Evolutionary conservation across 768 basidiomycete genomes (phyloP).

Genomic region (Xerocomellus dryophilus): DNA sequence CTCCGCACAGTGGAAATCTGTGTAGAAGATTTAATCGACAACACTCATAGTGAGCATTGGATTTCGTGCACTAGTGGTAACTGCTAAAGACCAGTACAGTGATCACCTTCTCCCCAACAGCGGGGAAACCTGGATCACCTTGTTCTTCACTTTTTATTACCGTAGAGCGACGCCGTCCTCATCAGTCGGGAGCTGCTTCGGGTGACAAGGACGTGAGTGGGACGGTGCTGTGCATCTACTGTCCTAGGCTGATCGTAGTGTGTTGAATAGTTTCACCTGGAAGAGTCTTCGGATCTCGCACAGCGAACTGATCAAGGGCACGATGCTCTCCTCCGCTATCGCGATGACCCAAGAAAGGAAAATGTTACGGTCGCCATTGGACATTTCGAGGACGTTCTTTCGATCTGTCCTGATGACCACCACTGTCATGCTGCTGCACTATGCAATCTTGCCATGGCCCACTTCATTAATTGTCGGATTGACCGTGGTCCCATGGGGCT

Average conservation of each 20-base stretch:
- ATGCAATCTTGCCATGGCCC: conserved; percentile 8
- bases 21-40: background rate
- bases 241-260: background rate
- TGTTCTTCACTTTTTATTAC: background rate
- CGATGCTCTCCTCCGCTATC: background rate
- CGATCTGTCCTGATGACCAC: background rate
- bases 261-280: background rate
- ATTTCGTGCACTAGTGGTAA: background rate
- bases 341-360: background rate
- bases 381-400: conserved; percentile 4
- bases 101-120: background rate
- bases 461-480: background rate
- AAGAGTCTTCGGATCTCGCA: background rate
- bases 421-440: background rate
- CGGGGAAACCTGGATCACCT: background rate
- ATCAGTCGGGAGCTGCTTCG: background rate
- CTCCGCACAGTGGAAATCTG: background rate
- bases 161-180: too few species aligned
- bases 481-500: background rate
- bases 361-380: background rate
- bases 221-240: too few species aligned
- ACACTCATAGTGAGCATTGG: background rate
- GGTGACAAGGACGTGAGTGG: background rate
- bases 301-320: conserved; percentile 5
- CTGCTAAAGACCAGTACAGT: background rate